A percentile compares a stretch with the other conserved stretches of the same genome.
Evolutionary conservation across 352 stramenopile species (phyloP).

Genomic region (Phytophthora boehmeriae): DNA sequence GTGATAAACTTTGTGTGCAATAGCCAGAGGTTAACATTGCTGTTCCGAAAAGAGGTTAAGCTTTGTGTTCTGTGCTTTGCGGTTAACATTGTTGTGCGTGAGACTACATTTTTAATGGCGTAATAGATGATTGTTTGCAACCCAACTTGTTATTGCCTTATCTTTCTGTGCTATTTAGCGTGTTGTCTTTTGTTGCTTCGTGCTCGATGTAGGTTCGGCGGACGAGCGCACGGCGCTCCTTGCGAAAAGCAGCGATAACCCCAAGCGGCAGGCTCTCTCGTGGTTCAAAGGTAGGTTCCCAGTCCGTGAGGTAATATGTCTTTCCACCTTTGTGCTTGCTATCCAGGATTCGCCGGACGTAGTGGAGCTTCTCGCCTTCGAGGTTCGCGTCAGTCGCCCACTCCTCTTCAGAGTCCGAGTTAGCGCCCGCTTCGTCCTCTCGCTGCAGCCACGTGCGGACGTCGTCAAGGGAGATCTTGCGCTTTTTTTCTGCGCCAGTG

Average conservation of each 20-base stretch:
- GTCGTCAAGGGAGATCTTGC: background rate
- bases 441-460: background rate
- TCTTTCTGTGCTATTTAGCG: slow-evolving; percentile 15
- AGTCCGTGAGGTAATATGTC: slow-evolving; percentile 30
- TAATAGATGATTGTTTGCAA: no score
- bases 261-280: slow-evolving; percentile 1
- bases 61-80: no score
- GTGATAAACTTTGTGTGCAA: no score
- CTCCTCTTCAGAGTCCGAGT: background rate
- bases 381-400: background rate
- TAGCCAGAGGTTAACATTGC: no score
- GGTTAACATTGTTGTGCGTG: no score
- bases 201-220: slow-evolving; percentile 24
- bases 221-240: slow-evolving; percentile 23
- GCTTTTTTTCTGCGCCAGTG: slow-evolving; percentile 13
- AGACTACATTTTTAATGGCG: no score
- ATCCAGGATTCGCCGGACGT: background rate
- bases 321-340: background rate
- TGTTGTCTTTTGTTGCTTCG: slow-evolving; percentile 24
- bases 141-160: slow-evolving; percentile 3
- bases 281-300: slow-evolving; percentile 20
- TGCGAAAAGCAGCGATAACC: slow-evolving; percentile 24
- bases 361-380: slow-evolving; percentile 1
- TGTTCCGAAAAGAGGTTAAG: no score
- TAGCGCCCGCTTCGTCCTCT: background rate